Conservation (phyloP, 108 stramenopile species). For the Nitzschia sp. region DNA sequence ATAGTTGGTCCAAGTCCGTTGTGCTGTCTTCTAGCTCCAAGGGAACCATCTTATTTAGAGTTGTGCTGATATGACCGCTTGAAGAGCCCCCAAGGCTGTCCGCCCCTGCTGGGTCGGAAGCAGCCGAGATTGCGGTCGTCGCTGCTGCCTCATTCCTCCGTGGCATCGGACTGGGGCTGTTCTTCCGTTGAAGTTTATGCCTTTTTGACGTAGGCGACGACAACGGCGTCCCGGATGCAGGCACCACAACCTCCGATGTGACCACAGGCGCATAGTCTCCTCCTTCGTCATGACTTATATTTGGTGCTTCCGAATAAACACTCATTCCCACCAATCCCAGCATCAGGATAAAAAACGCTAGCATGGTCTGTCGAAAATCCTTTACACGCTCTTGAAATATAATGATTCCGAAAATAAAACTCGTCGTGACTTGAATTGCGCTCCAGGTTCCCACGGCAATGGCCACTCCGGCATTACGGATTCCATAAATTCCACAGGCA, state of each 20-base stretch:
- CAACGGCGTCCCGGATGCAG: not conserved
- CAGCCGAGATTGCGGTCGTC: not conserved
- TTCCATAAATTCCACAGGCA: constrained; percentile 61
- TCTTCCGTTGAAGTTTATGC: not conserved
- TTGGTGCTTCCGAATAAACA: constrained; percentile 45
- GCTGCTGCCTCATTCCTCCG: not conserved
- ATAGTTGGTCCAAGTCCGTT: not conserved
- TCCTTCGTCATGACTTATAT: not conserved
- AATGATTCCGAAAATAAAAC: constrained; percentile 57
- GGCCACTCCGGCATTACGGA: constrained; percentile 69
- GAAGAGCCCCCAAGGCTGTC: not conserved
- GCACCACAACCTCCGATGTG: not conserved
- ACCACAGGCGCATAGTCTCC: constrained; percentile 8
- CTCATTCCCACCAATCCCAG: constrained; percentile 46
- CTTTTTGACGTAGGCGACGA: not conserved
- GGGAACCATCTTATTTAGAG: constrained; percentile 9
- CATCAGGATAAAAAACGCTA: constrained; percentile 29
- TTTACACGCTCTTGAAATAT: constrained; percentile 64
- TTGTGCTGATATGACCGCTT: not conserved
- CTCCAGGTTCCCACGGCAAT: constrained; percentile 67
- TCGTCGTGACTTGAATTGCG: constrained; percentile 52
- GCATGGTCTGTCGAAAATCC: constrained; percentile 7
- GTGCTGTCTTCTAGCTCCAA: constrained; percentile 17
- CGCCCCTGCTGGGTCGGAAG: not conserved
- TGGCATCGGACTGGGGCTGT: not conserved